Evolutionary conservation across 2,329 filamentous ascomycete genomes (phyloP), one percentile per base, ranked within the genome.

Genomic region (Calonectria henricotiae): DNA sequence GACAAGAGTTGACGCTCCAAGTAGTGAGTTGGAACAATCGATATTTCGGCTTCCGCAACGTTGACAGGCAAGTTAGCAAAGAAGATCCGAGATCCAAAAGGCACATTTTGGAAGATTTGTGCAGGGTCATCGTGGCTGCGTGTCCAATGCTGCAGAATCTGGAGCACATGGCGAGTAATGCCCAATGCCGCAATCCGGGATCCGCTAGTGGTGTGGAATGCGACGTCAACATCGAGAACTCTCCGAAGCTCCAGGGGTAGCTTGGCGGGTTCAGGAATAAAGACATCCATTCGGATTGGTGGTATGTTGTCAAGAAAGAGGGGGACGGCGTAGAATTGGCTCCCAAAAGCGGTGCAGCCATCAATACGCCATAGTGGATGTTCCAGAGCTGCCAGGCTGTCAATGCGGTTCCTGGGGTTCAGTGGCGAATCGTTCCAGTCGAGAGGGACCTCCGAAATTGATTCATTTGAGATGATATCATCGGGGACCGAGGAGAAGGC

Each of bases 391-490:
- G 83, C 84, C 17, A 91, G 84, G 71, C 87, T 89, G 76, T 90
- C 85, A 76, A 91, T 87, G 69, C 89, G 85, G 75, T 90, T 91
- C 77, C 89, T 89, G 8, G 89, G 89, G 71, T 91, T 91, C 47
- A 90, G 81, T 46, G 82, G 79, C 5, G 89, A 90, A 3, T 77
- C 70, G 13, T 80, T 77, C 89, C 89, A 91, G 51, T 65, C 64
- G 39, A 54, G 55, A 23, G 32, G 17, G 43, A 43, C 11, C 61
- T 60, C 44, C 43, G 43, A 62, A 23, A 55, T 65, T 20, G 35
- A 47, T 20, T 30, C 23, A 43, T 63, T 49, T 17, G 32, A 39
- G 20, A 44, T 35, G 39, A 47, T 61, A 35, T 54, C 58, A 20
- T 65, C 20, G 20, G 47, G 13, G 43, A 67, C 65, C 72, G 63